Evolutionary conservation across 352 stramenopile species (phyloP), one percentile per base, ranked within the genome.

Genomic region (Blastocystis sp.): DNA sequence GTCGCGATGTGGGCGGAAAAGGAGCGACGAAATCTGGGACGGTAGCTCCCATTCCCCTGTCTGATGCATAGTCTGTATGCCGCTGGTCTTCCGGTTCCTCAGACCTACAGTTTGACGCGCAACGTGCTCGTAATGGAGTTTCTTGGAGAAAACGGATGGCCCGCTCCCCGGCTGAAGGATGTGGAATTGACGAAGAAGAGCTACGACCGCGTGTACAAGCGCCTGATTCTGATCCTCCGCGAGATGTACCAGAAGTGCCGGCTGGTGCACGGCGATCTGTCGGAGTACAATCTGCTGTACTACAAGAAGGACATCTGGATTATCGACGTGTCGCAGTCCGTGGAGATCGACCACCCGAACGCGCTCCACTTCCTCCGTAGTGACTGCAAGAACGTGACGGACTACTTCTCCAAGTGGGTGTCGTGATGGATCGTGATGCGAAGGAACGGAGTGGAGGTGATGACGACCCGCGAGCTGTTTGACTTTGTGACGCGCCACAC

Each of bases 81-180:
- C 23, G 93, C 95, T 1, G 94, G 93, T 52, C 96, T 99, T 71
- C 92, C 91, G 23, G 97, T 92, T 66, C 96, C 97, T 0, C 88
- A 91, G 52, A 95, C 96, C 2, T 93, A 98, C 81, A 91, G 98
- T 69, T 92, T 99, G 65, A 97, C 97, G 77, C 94, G 92, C 41
- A 95, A 99, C 90, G 96, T 99, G 74, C 91, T 99, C 62, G 92
- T 99, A 41, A 99, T 99, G 96, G 95, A 98, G 89, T 99, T 99
- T 90, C 93, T 99, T 62, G 96, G 96, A 7, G 91, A 93, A 40
- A 94, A 97, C 80, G 95, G 95, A 19, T 98, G 95, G 95, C 93
- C 96, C 0, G 95, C 95, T 53, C 95, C 96, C 2, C 92, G 95
- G 1, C 92, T 99, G 11, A 96, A 97, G 86, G 95, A 98, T 91